Evolutionary conservation across 345 rosid species (phyloP).

Genomic region (Rhizophora mangle): DNA sequence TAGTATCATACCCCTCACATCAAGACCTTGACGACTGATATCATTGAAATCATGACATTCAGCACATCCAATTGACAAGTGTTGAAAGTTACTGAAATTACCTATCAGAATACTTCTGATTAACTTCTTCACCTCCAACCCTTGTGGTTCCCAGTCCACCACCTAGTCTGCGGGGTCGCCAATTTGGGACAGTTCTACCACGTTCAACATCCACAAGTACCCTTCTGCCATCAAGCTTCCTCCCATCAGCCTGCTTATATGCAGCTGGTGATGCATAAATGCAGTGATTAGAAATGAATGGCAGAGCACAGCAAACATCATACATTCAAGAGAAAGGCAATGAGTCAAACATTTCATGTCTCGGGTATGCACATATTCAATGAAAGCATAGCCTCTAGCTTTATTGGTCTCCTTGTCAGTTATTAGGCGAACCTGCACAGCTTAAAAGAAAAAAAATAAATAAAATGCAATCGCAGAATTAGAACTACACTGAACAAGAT

Average conservation of each 20-base stretch:
- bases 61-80: not conserved
- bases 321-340: not conserved
- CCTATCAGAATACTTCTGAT: conserved; percentile 46
- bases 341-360: conserved; percentile 82
- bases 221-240: conserved; percentile 96
- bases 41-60: not conserved
- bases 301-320: not conserved
- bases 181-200: conserved; percentile 98
- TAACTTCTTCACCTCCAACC: conserved; percentile 79
- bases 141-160: conserved; percentile 98
- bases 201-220: conserved; percentile 99
- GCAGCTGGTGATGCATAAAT: conserved; percentile 55
- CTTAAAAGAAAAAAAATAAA: conserved; percentile 36
- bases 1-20: not conserved
- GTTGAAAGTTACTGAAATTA: conserved; percentile 15
- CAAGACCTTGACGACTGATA: not conserved
- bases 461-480: conserved; percentile 12
- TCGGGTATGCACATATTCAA: conserved; percentile 87
- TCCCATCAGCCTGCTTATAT: conserved; percentile 98
- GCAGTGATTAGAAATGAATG: conserved; percentile 8
- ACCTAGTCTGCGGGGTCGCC: conserved; percentile 98
- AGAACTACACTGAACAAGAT: not conserved
- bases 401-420: conserved; percentile 71
- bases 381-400: conserved; percentile 95
- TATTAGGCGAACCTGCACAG: conserved; percentile 70